Evolutionary conservation across 805 yeast genomes (phyloP).

Genomic region (Saccharomycopsis sp.): DNA sequence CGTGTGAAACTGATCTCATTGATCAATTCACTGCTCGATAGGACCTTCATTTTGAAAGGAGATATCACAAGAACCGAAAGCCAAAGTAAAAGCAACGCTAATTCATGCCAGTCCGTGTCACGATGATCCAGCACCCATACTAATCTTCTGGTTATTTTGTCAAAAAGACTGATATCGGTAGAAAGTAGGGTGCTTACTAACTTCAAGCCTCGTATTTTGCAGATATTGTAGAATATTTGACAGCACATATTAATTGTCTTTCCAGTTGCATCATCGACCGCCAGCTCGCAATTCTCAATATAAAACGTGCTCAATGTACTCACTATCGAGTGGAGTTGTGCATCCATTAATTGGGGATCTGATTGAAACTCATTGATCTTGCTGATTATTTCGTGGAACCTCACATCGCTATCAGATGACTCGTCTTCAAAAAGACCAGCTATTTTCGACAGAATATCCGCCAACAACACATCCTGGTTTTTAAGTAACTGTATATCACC

Average conservation of each 20-base stretch:
- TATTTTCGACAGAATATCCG: slow-evolving; percentile 20
- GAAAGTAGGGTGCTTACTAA: slow-evolving; percentile 51
- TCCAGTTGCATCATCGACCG: not conserved
- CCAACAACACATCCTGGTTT: slow-evolving; percentile 25
- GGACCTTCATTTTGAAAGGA: slow-evolving; percentile 58
- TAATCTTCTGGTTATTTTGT: slow-evolving; percentile 29
- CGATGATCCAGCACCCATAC: slow-evolving; percentile 12
- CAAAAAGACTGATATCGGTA: slow-evolving; percentile 49
- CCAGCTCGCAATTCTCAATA: slow-evolving; percentile 10
- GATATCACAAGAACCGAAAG: slow-evolving; percentile 59
- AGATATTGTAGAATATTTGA: slow-evolving; percentile 47
- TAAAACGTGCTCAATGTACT: slow-evolving; percentile 28
- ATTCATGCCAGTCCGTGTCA: slow-evolving; percentile 37
- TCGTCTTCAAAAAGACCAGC: not conserved
- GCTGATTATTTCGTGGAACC: not conserved
- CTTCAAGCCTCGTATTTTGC: slow-evolving; percentile 64
- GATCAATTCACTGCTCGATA: slow-evolving; percentile 26
- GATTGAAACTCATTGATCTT: slow-evolving; percentile 46
- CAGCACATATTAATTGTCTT: slow-evolving; percentile 16
- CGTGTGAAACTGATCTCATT: slow-evolving; percentile 32
- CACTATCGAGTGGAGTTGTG: slow-evolving; percentile 32
- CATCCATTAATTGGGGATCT: slow-evolving; percentile 46
- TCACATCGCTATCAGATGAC: not conserved
- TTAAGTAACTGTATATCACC: slow-evolving; percentile 28
- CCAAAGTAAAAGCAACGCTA: slow-evolving; percentile 60